phyloP scores from a whole-genome alignment of 169 alveolate genomes.

The Eimeria zaria region DNA sequence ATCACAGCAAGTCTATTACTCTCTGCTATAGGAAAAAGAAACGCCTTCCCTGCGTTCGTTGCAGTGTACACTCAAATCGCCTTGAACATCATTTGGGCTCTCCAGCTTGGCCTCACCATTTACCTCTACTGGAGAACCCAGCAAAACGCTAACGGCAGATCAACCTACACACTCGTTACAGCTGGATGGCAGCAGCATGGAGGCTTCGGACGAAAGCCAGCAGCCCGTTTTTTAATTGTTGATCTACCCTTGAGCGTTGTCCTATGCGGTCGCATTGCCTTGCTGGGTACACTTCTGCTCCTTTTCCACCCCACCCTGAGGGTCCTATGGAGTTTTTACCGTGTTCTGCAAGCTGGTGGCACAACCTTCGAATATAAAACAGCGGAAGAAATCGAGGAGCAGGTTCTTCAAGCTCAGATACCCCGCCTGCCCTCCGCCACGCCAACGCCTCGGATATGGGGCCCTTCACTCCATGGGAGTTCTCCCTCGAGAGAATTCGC shows the following conservation, averaged over 20 bases:
- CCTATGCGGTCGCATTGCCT: constrained; percentile 55
- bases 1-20: constrained; percentile 78
- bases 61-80: constrained; percentile 80
- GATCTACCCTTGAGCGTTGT: constrained; percentile 68
- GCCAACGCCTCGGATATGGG: constrained; percentile 74
- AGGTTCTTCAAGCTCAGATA: constrained; percentile 69
- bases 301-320: constrained; percentile 66
- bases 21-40: constrained; percentile 71
- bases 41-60: constrained; percentile 79
- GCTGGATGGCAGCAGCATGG: constrained; percentile 71
- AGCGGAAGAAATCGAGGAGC: constrained; percentile 82
- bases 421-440: constrained; percentile 56
- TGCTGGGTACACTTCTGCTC: constrained; percentile 62
- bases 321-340: constrained; percentile 83
- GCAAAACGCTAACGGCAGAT: not conserved
- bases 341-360: constrained; percentile 84
- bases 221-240: constrained; percentile 38
- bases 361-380: constrained; percentile 73
- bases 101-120: constrained; percentile 68
- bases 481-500: constrained; percentile 28
- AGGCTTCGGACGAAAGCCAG: not conserved
- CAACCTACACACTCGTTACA: constrained; percentile 58
- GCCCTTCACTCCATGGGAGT: not conserved
- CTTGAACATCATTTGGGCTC: constrained; percentile 58
- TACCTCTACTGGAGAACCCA: constrained; percentile 51